phyloP scores from a whole-genome alignment of 441 rosid genomes.

The Biscutella laevigata region DNA sequence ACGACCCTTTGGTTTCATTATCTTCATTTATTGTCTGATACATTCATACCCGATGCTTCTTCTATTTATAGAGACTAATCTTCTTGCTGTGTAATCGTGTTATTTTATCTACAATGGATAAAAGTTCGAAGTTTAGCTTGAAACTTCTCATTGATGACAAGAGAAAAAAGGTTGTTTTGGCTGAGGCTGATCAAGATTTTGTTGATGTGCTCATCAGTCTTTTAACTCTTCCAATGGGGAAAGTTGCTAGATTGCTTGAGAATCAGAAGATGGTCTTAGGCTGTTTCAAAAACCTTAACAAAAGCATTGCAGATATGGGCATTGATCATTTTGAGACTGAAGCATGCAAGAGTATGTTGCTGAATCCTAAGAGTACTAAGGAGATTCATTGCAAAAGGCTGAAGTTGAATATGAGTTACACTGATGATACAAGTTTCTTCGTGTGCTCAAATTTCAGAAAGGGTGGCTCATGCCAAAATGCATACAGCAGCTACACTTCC shows the following conservation, averaged over 20 bases:
- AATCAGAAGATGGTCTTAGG: neutral
- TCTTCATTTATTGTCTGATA: too few relatives aligned
- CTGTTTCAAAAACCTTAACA: slow-evolving; percentile 2
- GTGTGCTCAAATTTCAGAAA: neutral
- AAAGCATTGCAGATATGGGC: neutral
- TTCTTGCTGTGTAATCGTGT: too few relatives aligned
- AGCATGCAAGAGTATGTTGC: slow-evolving; percentile 2
- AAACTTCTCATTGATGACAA: slow-evolving; percentile 11
- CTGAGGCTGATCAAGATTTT: slow-evolving; percentile 10
- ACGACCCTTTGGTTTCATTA: too few relatives aligned
- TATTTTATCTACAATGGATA: too few relatives aligned
- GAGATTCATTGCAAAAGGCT: neutral
- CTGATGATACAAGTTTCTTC: neutral
- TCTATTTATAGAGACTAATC: too few relatives aligned
- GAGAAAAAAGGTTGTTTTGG: slow-evolving; percentile 12
- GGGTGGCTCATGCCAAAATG: neutral
- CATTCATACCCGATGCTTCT: too few relatives aligned
- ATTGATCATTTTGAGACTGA: neutral
- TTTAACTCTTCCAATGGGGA: neutral
- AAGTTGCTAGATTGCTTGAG: neutral
- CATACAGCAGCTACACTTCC: neutral
- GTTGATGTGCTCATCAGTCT: neutral
- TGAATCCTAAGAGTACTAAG: neutral
- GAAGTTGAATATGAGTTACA: neutral
- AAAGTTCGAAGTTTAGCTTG: neutral